These are phyloP conservation scores for Solanum etuberosum DNA, from an alignment of 257 asterid genomes.

Conservation along the genomic window DNA sequence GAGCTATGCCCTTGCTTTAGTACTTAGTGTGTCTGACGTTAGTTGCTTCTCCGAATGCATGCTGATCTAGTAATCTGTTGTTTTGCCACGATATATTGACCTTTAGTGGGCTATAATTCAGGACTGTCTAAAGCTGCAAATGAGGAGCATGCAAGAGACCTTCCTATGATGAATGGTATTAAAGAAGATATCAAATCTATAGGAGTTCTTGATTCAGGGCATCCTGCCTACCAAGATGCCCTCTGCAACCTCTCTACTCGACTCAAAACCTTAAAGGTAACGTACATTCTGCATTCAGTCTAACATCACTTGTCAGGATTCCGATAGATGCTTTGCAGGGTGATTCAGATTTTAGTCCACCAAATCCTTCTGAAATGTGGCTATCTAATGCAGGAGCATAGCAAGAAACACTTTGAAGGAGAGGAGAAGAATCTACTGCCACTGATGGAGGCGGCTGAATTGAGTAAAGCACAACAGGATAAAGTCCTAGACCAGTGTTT, in stretches of 20 bases:
- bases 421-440: slow-evolving; percentile 88
- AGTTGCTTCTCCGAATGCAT: background rate
- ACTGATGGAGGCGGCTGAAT: slow-evolving; percentile 80
- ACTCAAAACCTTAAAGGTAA: slow-evolving; percentile 59
- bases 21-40: background rate
- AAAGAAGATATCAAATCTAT: slow-evolving; percentile 87
- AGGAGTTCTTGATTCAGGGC: slow-evolving; percentile 71
- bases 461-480: slow-evolving; percentile 57
- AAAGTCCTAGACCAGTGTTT: slow-evolving; percentile 58
- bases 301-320: background rate
- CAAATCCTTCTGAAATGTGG: background rate
- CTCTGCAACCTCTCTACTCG: slow-evolving; percentile 51
- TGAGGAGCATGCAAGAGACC: slow-evolving; percentile 77
- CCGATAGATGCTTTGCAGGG: background rate
- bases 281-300: slow-evolving; percentile 11
- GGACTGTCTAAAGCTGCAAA: slow-evolving; percentile 90
- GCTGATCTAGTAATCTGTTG: background rate
- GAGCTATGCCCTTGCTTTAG: background rate
- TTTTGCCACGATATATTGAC: background rate
- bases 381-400: slow-evolving; percentile 39
- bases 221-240: slow-evolving; percentile 76
- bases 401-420: slow-evolving; percentile 69
- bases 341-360: background rate
- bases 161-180: slow-evolving; percentile 94
- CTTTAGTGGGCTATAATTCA: slow-evolving; percentile 13